Base-by-base conservation (phyloP, 2,329 filamentous ascomycete species). In the Pseudogymnoascus sp. region DNA sequence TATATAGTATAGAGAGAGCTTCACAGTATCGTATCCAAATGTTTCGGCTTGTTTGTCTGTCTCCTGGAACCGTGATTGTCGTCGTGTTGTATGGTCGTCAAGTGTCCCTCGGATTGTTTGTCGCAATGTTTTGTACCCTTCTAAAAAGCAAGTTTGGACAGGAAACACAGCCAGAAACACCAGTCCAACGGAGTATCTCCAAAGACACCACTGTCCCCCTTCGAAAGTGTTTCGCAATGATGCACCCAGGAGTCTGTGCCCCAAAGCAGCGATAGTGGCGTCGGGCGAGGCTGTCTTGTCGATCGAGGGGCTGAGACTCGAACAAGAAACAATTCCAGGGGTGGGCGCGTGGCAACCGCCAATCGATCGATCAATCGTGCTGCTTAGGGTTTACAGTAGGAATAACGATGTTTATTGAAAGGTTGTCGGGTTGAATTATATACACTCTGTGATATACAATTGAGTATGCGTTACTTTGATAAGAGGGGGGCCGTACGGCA, bases 251-350 rank as follows among this genome's bases (percentile, higher is more conserved):
- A 31, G 46, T 53, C 46, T 53, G 46, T 31, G 46, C 23, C 46
- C 46, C 46, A 53, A 53, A 53, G 25, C 25, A 31, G 46, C 46
- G 46, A 53, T 53, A 53, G 46, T 53, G 46, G 46, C 46, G 46
- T 18, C 46, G 8, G 25, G 25, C 46, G 16, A 53, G 46, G 46
- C 25, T 53, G 25, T 53, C 25, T 53, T 9, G 46, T 53, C 46
- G 46, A 53, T 53, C 46, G 46, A 53, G 46, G 46, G 46, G 46
- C 46, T 53, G 46, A 53, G 46, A 53, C 46, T 49, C 14, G 11
- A 23, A 46, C 42, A 11, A 31, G 18, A 46, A 2, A 14, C 36
- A 16, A 46, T 16, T 31, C 46, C 25, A 53, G 25, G 43, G 46
- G 46, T 53, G n/a, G 21, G 21, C 21, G 46, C 25, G 46, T 53